Conservation (phyloP, 495 filamentous ascomycete species). For the Daldinia loculata region DNA sequence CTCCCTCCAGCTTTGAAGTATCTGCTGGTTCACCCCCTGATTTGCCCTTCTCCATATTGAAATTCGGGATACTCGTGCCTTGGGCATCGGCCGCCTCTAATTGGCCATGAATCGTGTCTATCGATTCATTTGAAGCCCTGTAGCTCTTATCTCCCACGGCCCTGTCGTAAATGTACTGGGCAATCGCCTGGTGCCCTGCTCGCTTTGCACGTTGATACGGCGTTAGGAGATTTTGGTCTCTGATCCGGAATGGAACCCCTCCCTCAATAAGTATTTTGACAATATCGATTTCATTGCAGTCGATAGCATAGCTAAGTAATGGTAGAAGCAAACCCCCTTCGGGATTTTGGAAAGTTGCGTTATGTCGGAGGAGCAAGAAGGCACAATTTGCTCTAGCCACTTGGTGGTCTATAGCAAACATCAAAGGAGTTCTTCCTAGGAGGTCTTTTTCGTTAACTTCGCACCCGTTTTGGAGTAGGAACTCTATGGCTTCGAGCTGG, state of each 20-base stretch:
- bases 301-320: background rate
- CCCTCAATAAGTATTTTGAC: background rate
- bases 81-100: no score
- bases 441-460: background rate
- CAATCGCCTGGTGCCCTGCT: no score
- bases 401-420: no score
- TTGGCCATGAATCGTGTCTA: no score
- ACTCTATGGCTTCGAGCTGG: background rate
- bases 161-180: no score
- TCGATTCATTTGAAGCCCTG: no score
- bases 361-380: background rate
- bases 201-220: background rate
- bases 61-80: no score
- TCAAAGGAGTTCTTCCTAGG: no score
- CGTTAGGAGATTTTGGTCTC: background rate
- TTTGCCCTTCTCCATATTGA: no score
- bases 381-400: background rate
- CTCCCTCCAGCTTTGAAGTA: no score
- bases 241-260: background rate
- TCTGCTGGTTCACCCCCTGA: no score
- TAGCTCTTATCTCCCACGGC: no score
- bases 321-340: background rate
- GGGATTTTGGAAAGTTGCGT: background rate
- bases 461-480: background rate
- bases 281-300: background rate